Conservation (phyloP, 805 yeast species). For the Saccharomycopsis schoenii region DNA sequence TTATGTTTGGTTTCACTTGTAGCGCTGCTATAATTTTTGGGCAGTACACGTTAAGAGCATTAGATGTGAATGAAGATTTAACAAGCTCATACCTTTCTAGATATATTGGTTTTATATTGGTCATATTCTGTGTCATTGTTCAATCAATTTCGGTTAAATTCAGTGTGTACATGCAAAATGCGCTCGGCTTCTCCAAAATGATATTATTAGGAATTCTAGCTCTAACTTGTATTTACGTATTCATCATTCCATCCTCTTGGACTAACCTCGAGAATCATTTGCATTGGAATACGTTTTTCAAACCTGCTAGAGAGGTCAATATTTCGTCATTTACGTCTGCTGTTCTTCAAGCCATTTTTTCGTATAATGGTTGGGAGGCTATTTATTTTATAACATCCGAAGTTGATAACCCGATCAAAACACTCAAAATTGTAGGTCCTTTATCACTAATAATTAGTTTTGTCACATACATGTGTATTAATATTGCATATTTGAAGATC, state of each 20-base stretch:
- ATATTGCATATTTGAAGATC: slow-evolving; percentile 46
- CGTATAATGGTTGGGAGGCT: slow-evolving; percentile 54
- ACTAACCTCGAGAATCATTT: slow-evolving; percentile 38
- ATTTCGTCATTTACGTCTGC: slow-evolving; percentile 43
- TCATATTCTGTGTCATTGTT: slow-evolving; percentile 29
- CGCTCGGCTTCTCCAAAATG: slow-evolving; percentile 53
- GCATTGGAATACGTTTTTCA: slow-evolving; percentile 26
- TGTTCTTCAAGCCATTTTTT: slow-evolving; percentile 46
- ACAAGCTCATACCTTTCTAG: slow-evolving; percentile 32
- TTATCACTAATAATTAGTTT: slow-evolving; percentile 38
- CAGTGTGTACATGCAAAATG: slow-evolving; percentile 54
- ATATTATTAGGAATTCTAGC: slow-evolving; percentile 43
- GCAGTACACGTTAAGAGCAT: slow-evolving; percentile 41
- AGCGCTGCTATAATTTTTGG: slow-evolving; percentile 54
- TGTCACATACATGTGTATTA: slow-evolving; percentile 40
- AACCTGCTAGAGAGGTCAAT: slow-evolving; percentile 27
- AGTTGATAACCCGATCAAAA: slow-evolving; percentile 46
- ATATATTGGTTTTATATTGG: slow-evolving; percentile 32
- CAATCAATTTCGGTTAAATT: slow-evolving; percentile 52
- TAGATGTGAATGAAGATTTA: slow-evolving; percentile 31
- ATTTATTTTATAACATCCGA: slow-evolving; percentile 55
- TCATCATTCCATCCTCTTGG: slow-evolving; percentile 34
- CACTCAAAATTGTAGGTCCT: slow-evolving; percentile 55
- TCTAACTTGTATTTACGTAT: slow-evolving; percentile 47
- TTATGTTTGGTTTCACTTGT: slow-evolving; percentile 45